Evolutionary conservation across 257 asterid species (phyloP), one percentile per base, ranked within the genome.

Genomic region (Nicotiana attenuata): DNA sequence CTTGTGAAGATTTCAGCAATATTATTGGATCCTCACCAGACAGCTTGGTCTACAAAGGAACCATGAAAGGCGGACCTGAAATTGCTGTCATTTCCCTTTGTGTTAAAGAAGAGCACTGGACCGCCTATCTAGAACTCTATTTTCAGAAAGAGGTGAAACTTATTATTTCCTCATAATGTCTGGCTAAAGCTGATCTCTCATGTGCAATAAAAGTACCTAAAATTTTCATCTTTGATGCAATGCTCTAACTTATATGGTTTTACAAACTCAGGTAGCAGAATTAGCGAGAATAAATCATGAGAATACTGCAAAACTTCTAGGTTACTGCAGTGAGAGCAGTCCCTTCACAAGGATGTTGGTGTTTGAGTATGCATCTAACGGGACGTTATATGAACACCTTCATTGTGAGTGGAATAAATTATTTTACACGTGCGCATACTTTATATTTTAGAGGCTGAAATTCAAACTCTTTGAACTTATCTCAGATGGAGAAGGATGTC

Each of bases 1-100:
- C 99, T 50, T 96, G 99, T 85, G 99, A 96, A 91, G 99, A 94
- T 90, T 96, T 96, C 87, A 96, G 98, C 91, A 96, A 96, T 86
- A 96, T 96, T 73, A 96, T 96, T 17, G 98, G 98, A 38, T 91
- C 97, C 28, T 93, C 97, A 60, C 91, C 97, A 0, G 97, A 93
- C 64, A 93, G 97, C 82, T 81, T 89, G 15, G 95, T 96, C 14
- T 94, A 93, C 84, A 96, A 96, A 87, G 98, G 99, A 52, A 96
- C 88, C 57, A 80, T 93, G 82, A 93, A 89, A 86, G 91, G 95
- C 16, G 99, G 98, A 57, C 94, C 94, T 3, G 99, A 96, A 85
- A 88, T 96, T 31, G 99, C 98, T 7, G 99, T 93, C 47, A 88
- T 94, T 71, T 92, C 98, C 77, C 90, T 94, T 80, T 90, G 97